Percentiles rank a stretch among this genome's conserved stretches.
These are phyloP conservation scores for Tolypocladium endophyticum DNA, from an alignment of 2,329 filamentous ascomycete species.

Conservation along the genomic window DNA sequence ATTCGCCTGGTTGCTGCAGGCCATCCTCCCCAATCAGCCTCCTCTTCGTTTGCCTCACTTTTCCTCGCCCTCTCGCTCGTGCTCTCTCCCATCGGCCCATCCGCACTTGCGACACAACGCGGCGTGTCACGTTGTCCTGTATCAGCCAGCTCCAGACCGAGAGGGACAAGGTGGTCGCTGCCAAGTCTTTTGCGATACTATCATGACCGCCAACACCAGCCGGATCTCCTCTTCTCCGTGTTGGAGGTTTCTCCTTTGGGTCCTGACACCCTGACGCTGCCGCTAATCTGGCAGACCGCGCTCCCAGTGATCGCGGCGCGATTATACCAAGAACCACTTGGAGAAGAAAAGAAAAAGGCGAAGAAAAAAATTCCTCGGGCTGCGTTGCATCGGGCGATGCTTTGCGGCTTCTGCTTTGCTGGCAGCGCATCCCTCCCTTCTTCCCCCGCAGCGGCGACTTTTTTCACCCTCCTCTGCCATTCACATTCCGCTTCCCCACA, in stretches of 20 bases:
- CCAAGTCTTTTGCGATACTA: background rate
- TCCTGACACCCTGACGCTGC: slow-evolving; percentile 25
- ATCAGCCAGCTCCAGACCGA: background rate
- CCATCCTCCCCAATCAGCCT: background rate
- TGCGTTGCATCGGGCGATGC: slow-evolving; percentile 1
- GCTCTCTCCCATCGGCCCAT: background rate
- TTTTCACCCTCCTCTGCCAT: background rate
- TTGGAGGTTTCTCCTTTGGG: slow-evolving; percentile 29
- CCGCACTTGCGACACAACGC: background rate
- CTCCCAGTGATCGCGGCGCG: background rate
- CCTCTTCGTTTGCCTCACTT: background rate
- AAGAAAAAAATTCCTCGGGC: background rate
- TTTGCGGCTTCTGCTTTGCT: background rate
- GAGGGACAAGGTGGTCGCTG: background rate
- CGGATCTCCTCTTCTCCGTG: slow-evolving; percentile 27
- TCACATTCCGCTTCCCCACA: slow-evolving; percentile 12
- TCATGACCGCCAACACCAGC: slow-evolving; percentile 26
- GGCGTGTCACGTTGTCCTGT: background rate
- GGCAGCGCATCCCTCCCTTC: background rate
- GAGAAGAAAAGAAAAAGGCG: background rate
- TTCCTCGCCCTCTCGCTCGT: background rate
- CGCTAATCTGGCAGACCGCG: background rate
- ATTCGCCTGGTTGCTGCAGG: background rate
- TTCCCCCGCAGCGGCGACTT: background rate
- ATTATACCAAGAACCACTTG: background rate